Percentiles rank a stretch among this genome's conserved stretches.
Conservation (phyloP, 306 rosid species). For the Rubus parviflorus region DNA sequence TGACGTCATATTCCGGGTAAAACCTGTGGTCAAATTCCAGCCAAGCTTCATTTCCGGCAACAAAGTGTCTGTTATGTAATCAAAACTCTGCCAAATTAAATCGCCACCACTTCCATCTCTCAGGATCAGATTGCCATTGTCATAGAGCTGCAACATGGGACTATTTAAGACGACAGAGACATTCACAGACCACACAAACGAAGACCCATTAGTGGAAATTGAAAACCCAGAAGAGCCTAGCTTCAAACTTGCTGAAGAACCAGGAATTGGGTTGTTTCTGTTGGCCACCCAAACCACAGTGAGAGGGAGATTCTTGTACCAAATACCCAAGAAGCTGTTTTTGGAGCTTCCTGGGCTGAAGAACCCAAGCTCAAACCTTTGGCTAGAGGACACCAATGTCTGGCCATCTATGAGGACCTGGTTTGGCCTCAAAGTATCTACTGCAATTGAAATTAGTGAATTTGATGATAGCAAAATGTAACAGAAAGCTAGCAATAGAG, state of each 20-base stretch:
- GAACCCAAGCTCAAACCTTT: slow-evolving; percentile 28
- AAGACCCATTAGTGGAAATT: neutral
- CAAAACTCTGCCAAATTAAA: slow-evolving; percentile 32
- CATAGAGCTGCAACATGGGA: slow-evolving; percentile 20
- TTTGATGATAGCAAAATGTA: slow-evolving; percentile 9
- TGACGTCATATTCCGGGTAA: slow-evolving; percentile 16
- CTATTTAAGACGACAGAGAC: neutral
- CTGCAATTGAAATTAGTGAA: slow-evolving; percentile 19
- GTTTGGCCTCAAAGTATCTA: slow-evolving; percentile 23
- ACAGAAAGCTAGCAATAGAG: slow-evolving; percentile 12
- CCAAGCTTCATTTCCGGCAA: slow-evolving; percentile 39
- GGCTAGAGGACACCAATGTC: slow-evolving; percentile 30
- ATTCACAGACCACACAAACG: slow-evolving; percentile 13
- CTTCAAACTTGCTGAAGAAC: slow-evolving; percentile 7
- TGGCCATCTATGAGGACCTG: slow-evolving; percentile 22
- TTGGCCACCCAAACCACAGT: slow-evolving; percentile 33
- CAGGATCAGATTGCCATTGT: slow-evolving; percentile 28
- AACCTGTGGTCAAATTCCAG: slow-evolving; percentile 23
- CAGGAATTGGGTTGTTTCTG: slow-evolving; percentile 18
- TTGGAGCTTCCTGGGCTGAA: slow-evolving; percentile 19
- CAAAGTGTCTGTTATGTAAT: slow-evolving; percentile 16
- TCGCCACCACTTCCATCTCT: slow-evolving; percentile 5
- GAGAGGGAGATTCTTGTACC: slow-evolving; percentile 30
- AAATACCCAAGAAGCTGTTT: slow-evolving; percentile 24
- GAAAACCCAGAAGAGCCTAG: slow-evolving; percentile 19